A percentile compares a stretch with the other conserved stretches of the same genome.
These are phyloP conservation scores for Alternaria alternata DNA, from an alignment of 2,329 filamentous ascomycete genomes.

Conservation along the genomic window DNA sequence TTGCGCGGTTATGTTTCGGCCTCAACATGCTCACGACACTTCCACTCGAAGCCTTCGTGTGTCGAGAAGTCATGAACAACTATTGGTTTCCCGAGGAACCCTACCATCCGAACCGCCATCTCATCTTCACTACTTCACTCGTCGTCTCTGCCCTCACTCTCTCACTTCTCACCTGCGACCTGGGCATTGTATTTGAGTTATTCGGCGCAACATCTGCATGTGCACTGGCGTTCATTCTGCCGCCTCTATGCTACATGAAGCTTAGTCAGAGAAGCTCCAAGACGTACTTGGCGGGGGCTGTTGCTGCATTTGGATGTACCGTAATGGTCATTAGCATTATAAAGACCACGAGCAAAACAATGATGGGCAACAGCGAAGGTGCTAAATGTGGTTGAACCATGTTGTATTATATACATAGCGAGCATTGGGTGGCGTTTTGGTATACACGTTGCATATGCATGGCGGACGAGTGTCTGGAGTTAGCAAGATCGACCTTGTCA, in stretches of 20 bases:
- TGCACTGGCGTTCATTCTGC: slow-evolving; percentile 92
- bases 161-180: slow-evolving; percentile 86
- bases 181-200: slow-evolving; percentile 93
- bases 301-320: slow-evolving; percentile 77
- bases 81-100: slow-evolving; percentile 78
- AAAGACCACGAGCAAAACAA: slow-evolving; percentile 42
- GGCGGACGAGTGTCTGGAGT: neutral
- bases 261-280: slow-evolving; percentile 81
- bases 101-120: slow-evolving; percentile 83
- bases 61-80: slow-evolving; percentile 92
- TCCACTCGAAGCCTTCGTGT: slow-evolving; percentile 96
- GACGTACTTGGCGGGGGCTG: slow-evolving; percentile 74
- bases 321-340: slow-evolving; percentile 75
- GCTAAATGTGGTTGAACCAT: slow-evolving; percentile 37
- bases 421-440: slow-evolving; percentile 29
- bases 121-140: slow-evolving; percentile 83
- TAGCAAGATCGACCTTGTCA: neutral
- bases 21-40: slow-evolving; percentile 99
- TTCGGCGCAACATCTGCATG: slow-evolving; percentile 95
- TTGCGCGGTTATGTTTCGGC: slow-evolving; percentile 93
- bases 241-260: slow-evolving; percentile 94
- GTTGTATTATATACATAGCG: slow-evolving; percentile 25
- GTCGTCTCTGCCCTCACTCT: slow-evolving; percentile 81
- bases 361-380: slow-evolving; percentile 29
- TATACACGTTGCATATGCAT: slow-evolving; percentile 12